phyloP scores from a whole-genome alignment of 345 rosid genomes.

The Geranium rotundifolium region DNA sequence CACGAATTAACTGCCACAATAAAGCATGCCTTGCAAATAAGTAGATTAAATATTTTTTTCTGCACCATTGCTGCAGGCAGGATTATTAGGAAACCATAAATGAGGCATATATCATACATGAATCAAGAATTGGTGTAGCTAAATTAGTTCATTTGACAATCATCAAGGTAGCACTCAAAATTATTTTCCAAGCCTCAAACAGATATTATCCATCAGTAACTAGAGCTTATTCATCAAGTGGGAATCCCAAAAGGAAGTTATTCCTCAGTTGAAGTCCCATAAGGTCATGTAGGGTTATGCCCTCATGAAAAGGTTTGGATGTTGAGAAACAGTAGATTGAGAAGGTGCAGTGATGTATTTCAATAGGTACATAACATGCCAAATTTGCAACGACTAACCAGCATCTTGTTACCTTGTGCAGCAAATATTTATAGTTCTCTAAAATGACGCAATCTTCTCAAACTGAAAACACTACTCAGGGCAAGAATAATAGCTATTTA shows the following conservation, averaged over 20 bases:
- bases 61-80: neutral
- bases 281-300: neutral
- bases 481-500: no score
- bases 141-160: neutral
- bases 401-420: neutral
- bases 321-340: no score
- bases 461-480: no score
- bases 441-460: no score
- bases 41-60: neutral
- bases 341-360: neutral
- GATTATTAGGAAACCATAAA: neutral
- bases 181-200: neutral
- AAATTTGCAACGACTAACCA: neutral
- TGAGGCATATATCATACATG: neutral
- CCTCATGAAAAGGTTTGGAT: neutral
- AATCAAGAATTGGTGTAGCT: no score
- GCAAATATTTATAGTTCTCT: neutral
- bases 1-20: slow-evolving; percentile 65
- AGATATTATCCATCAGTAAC: neutral
- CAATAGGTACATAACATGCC: neutral
- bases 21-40: neutral
- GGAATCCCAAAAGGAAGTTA: neutral
- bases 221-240: neutral
- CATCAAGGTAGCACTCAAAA: neutral
- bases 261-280: neutral